Evolutionary conservation across 345 rosid species (phyloP).

Genomic region (Linum lewisii): DNA sequence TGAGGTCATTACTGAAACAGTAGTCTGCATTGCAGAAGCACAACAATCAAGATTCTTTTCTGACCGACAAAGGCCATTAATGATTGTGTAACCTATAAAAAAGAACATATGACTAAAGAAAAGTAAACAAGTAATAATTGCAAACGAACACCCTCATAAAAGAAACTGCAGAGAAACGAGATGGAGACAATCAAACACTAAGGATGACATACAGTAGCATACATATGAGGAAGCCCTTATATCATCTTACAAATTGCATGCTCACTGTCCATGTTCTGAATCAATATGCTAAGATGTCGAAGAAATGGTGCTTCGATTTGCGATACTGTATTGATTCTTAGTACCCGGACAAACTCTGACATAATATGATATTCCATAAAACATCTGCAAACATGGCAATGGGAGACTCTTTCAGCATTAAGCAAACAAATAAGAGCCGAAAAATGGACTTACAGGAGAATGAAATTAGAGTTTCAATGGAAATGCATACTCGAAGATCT

Average conservation of each 20-base stretch:
- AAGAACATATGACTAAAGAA: too few relatives aligned
- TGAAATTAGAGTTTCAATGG: neutral
- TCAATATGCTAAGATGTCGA: constrained; percentile 60
- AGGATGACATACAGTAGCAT: constrained; percentile 3
- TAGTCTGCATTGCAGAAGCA: constrained; percentile 35
- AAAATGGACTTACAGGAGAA: neutral
- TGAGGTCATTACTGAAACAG: constrained; percentile 56
- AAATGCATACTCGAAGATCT: constrained; percentile 40
- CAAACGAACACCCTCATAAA: too few relatives aligned
- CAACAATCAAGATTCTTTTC: neutral
- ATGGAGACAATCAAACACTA: neutral
- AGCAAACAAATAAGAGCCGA: neutral
- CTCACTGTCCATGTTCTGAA: constrained; percentile 53
- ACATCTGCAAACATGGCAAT: constrained; percentile 26
- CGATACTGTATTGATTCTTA: constrained; percentile 38
- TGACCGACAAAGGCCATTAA: too few relatives aligned
- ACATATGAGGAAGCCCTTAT: constrained; percentile 13
- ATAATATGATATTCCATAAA: constrained; percentile 61
- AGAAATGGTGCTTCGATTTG: constrained; percentile 48
- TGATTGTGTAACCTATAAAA: too few relatives aligned
- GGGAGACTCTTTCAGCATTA: neutral
- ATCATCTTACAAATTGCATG: constrained; percentile 45
- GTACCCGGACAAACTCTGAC: constrained; percentile 48
- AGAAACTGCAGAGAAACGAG: too few relatives aligned
- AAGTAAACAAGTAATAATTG: too few relatives aligned